Conservation (phyloP, 2,329 filamentous ascomycete genomes). For the Fusarium agapanthi region DNA sequence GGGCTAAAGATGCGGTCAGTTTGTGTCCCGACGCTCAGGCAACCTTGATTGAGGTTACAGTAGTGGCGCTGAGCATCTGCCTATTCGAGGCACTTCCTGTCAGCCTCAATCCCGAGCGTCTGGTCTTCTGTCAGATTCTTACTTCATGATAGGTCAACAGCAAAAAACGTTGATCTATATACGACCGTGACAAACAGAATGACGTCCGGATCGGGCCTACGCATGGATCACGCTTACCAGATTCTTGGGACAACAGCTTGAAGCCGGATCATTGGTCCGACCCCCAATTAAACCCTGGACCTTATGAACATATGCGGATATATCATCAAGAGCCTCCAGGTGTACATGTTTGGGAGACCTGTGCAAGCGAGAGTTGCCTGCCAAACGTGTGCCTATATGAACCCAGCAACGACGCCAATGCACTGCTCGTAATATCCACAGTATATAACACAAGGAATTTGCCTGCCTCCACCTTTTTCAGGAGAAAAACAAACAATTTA, state of each 20-base stretch:
- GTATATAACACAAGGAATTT: not conserved
- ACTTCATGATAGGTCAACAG: conserved; percentile 25
- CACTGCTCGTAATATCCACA: not conserved
- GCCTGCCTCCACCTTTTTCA: not conserved
- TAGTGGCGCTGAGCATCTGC: conserved; percentile 20
- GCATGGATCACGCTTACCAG: conserved; percentile 32
- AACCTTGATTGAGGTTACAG: conserved; percentile 17
- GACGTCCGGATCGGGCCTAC: conserved; percentile 26
- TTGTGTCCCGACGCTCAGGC: conserved; percentile 3
- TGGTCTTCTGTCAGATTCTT: conserved; percentile 38
- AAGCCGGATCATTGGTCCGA: conserved; percentile 10
- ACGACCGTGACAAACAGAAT: conserved; percentile 24
- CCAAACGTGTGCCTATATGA: conserved; percentile 6
- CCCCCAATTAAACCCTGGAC: conserved; percentile 15
- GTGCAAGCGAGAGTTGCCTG: conserved; percentile 2
- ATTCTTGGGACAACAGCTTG: conserved; percentile 1
- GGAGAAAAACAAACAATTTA: not conserved
- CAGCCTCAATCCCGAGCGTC: conserved; percentile 29
- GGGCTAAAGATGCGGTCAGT: conserved; percentile 19
- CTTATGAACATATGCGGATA: conserved; percentile 7
- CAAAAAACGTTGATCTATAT: conserved; percentile 5
- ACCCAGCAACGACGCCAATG: not conserved
- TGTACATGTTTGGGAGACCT: not conserved
- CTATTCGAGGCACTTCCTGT: conserved; percentile 24
- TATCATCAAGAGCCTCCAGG: conserved; percentile 9